phyloP scores from a whole-genome alignment of 257 asterid species.

The Jasminum sambac region DNA sequence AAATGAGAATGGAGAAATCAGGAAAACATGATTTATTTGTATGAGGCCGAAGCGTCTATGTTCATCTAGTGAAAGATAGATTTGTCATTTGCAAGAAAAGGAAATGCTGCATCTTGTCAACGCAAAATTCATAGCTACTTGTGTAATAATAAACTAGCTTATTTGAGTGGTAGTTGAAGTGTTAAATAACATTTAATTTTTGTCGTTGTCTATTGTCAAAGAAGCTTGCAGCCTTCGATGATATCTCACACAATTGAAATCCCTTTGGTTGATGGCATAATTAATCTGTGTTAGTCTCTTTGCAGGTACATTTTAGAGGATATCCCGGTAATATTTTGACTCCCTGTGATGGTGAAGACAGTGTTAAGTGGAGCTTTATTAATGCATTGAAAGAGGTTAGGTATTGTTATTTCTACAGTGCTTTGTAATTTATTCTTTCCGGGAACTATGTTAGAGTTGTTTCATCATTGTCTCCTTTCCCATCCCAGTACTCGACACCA shows the following conservation, averaged over 20 bases:
- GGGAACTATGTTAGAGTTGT: background rate
- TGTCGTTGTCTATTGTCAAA: background rate
- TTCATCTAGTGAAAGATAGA: background rate
- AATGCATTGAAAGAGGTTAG: slow-evolving; percentile 96
- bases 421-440: slow-evolving; percentile 14
- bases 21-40: background rate
- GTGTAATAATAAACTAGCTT: slow-evolving; percentile 7
- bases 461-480: background rate
- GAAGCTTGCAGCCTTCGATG: slow-evolving; percentile 11
- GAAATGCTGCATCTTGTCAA: slow-evolving; percentile 4
- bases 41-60: background rate
- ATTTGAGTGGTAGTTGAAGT: background rate
- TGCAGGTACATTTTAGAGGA: slow-evolving; percentile 96
- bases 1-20: background rate
- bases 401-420: slow-evolving; percentile 29
- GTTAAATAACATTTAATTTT: slow-evolving; percentile 1
- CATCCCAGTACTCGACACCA: background rate
- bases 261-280: background rate
- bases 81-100: background rate
- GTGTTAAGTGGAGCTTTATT: slow-evolving; percentile 90
- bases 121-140: background rate
- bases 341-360: slow-evolving; percentile 96
- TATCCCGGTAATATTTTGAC: slow-evolving; percentile 74
- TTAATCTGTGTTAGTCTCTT: slow-evolving; percentile 12
- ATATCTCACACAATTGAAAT: slow-evolving; percentile 2